These are phyloP conservation scores for Sphaerulina populicola DNA, from an alignment of 2,329 filamentous ascomycete genomes.

Conservation along the genomic window DNA sequence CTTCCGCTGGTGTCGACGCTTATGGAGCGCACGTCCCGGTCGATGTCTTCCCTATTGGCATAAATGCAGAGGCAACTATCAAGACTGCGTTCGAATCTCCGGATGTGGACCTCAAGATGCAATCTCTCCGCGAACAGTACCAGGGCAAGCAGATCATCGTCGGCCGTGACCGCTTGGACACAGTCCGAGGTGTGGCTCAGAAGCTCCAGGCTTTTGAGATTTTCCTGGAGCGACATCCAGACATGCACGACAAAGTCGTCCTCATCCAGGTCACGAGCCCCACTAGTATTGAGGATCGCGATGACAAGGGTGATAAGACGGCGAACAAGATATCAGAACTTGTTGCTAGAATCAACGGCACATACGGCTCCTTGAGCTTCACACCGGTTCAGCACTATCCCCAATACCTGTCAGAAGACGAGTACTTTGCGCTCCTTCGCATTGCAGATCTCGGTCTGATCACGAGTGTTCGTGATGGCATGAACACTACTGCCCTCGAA, in stretches of 20 bases:
- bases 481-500: conserved; percentile 95
- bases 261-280: conserved; percentile 85
- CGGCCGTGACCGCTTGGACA: conserved; percentile 86
- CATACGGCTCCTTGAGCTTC: conserved; percentile 79
- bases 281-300: conserved; percentile 59
- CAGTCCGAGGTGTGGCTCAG: conserved; percentile 85
- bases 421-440: conserved; percentile 90
- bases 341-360: conserved; percentile 83
- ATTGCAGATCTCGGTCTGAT: conserved; percentile 87
- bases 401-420: conserved; percentile 78
- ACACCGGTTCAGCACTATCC: conserved; percentile 91
- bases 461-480: conserved; percentile 89
- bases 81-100: conserved; percentile 59
- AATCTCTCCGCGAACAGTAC: conserved; percentile 66
- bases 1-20: conserved; percentile 74
- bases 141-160: conserved; percentile 91
- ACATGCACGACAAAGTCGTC: conserved; percentile 87
- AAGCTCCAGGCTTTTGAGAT: conserved; percentile 91
- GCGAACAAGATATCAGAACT: conserved; percentile 84
- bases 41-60: conserved; percentile 89
- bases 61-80: conserved; percentile 75
- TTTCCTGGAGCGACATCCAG: conserved; percentile 81
- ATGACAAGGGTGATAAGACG: conserved; percentile 69
- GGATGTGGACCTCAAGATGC: conserved; percentile 62
- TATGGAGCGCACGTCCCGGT: conserved; percentile 84